Evolutionary conservation across 352 stramenopile species (phyloP).

Genomic region (Phytopythium litorale): DNA sequence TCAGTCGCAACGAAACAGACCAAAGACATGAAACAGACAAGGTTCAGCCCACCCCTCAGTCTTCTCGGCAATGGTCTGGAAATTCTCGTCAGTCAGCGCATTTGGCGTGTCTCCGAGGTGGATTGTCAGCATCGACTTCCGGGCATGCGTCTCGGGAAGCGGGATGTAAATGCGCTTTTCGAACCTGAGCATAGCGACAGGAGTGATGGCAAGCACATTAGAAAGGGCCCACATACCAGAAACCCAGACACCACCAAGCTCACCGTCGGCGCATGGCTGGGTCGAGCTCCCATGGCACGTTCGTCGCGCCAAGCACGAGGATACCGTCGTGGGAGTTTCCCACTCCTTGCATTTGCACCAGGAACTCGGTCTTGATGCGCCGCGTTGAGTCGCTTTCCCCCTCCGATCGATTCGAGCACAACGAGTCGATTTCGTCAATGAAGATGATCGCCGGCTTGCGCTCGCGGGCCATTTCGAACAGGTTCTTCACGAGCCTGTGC

Average conservation of each 20-base stretch:
- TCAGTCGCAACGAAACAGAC: neutral
- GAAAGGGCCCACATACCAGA: neutral
- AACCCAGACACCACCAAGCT: neutral
- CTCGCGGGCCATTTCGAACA: conserved; percentile 98
- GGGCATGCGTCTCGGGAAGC: conserved; percentile 90
- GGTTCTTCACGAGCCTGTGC: conserved; percentile 93
- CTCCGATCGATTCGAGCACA: conserved; percentile 91
- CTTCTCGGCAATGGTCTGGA: conserved; percentile 89
- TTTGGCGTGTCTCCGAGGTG: conserved; percentile 97
- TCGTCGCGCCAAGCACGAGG: conserved; percentile 96
- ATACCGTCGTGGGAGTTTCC: conserved; percentile 89
- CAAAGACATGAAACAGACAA: neutral
- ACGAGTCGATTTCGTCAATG: conserved; percentile 97
- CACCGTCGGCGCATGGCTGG: conserved; percentile 94
- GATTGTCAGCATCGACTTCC: conserved; percentile 96
- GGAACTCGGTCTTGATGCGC: conserved; percentile 98
- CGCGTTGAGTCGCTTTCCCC: conserved; percentile 95
- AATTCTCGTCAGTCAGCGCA: conserved; percentile 92
- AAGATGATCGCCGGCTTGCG: conserved; percentile 95
- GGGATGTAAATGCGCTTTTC: conserved; percentile 99
- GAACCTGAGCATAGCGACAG: conserved; percentile 62
- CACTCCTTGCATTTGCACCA: conserved; percentile 98
- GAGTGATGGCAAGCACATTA: neutral
- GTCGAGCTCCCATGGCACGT: conserved; percentile 98
- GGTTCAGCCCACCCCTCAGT: conserved; percentile 85